These are phyloP conservation scores for Thinopyrum elongatum DNA, from an alignment of 176 grass and related monocot species.

Conservation along the genomic window DNA sequence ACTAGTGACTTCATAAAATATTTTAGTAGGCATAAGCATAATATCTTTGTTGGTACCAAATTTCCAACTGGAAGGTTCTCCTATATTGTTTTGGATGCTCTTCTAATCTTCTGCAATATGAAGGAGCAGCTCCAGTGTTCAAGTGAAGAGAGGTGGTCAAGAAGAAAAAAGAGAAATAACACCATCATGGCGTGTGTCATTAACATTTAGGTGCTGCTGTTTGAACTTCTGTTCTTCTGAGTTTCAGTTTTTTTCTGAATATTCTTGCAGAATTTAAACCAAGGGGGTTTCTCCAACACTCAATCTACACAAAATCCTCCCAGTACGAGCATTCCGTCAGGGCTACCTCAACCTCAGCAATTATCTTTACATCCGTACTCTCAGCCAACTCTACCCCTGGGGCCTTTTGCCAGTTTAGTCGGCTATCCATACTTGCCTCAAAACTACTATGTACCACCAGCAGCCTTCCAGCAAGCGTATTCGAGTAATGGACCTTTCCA, in stretches of 20 bases:
- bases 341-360: slow-evolving; percentile 69
- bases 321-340: slow-evolving; percentile 54
- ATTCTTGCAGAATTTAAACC: slow-evolving; percentile 57
- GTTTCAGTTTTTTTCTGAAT: slow-evolving; percentile 16
- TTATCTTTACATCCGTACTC: slow-evolving; percentile 81
- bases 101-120: neutral
- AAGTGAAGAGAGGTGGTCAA: neutral
- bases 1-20: neutral
- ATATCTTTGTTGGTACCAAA: neutral
- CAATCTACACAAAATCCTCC: slow-evolving; percentile 62
- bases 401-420: slow-evolving; percentile 76
- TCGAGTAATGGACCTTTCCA: slow-evolving; percentile 78
- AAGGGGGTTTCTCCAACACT: slow-evolving; percentile 60
- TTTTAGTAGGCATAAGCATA: neutral
- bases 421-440: slow-evolving; percentile 86
- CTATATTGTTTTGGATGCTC: neutral
- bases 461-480: slow-evolving; percentile 83
- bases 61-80: neutral
- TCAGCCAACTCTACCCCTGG: slow-evolving; percentile 80
- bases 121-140: neutral
- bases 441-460: slow-evolving; percentile 81
- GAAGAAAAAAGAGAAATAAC: neutral
- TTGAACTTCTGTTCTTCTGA: slow-evolving; percentile 18
- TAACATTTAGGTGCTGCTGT: slow-evolving; percentile 1
- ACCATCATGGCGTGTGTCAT: neutral